phyloP scores from a whole-genome alignment of 352 stramenopile genomes.

The Phytopythium delawarense region DNA sequence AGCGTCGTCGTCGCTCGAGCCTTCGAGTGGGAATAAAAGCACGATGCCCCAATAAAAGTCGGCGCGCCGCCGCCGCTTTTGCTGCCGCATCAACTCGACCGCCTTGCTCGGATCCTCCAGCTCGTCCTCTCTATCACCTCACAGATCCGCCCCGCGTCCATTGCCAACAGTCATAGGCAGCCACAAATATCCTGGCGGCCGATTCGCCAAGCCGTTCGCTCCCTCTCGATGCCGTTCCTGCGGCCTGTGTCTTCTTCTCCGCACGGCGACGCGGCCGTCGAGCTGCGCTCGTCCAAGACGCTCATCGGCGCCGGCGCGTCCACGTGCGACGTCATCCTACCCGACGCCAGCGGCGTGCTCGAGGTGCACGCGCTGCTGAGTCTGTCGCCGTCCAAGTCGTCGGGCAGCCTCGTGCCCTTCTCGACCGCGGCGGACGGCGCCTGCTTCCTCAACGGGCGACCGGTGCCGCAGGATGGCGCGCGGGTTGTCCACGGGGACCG shows the following conservation, averaged over 20 bases:
- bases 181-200: neutral
- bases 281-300: slow-evolving; percentile 59
- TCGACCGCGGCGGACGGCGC: slow-evolving; percentile 23
- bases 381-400: slow-evolving; percentile 28
- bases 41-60: slow-evolving; percentile 32
- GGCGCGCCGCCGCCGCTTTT: slow-evolving; percentile 1
- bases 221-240: slow-evolving; percentile 39
- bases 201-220: neutral
- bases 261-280: slow-evolving; percentile 9
- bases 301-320: slow-evolving; percentile 38
- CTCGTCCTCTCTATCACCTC: neutral
- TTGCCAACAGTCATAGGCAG: neutral
- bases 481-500: slow-evolving; percentile 57
- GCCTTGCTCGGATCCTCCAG: neutral
- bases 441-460: slow-evolving; percentile 50
- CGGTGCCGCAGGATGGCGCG: slow-evolving; percentile 33
- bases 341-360: slow-evolving; percentile 22
- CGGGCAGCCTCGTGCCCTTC: slow-evolving; percentile 51
- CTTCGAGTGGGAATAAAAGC: slow-evolving; percentile 44
- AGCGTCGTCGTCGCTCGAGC: slow-evolving; percentile 1
- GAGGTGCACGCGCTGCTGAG: slow-evolving; percentile 60
- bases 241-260: slow-evolving; percentile 11
- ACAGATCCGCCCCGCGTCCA: neutral
- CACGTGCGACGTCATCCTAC: slow-evolving; percentile 62
- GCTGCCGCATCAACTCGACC: neutral